Conservation (phyloP, 2,329 filamentous ascomycete genomes). For the Phialophora tarda region DNA sequence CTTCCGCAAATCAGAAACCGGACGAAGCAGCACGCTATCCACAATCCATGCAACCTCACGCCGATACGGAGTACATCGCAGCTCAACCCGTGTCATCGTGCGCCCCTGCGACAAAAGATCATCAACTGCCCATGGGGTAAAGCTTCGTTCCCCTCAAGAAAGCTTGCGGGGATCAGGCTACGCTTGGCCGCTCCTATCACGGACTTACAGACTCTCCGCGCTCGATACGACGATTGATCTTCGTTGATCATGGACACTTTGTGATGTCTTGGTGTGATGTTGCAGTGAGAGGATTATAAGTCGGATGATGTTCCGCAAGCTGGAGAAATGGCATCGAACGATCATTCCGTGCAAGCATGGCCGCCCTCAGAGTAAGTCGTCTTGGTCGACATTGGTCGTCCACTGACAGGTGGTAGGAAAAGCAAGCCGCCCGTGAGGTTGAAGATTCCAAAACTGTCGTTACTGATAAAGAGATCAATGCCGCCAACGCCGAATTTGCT, state of each 20-base stretch:
- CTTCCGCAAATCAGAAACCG: slow-evolving; percentile 1
- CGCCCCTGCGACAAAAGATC: slow-evolving; percentile 6
- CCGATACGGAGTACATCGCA: background rate
- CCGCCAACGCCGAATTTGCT: slow-evolving; percentile 19
- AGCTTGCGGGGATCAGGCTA: slow-evolving; percentile 15
- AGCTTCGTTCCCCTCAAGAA: slow-evolving; percentile 7
- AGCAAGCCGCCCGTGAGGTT: slow-evolving; percentile 5
- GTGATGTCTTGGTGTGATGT: slow-evolving; percentile 1
- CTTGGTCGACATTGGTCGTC: background rate
- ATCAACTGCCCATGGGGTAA: background rate
- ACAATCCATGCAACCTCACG: slow-evolving; percentile 10
- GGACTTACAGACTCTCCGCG: slow-evolving; percentile 8
- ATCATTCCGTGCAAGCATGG: slow-evolving; percentile 5
- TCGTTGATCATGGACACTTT: background rate
- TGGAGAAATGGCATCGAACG: background rate
- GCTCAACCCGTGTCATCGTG: slow-evolving; percentile 5
- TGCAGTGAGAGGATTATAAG: slow-evolving; percentile 5
- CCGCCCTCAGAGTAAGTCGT: slow-evolving; percentile 8
- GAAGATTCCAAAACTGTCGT: slow-evolving; percentile 83
- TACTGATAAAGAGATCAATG: slow-evolving; percentile 87
- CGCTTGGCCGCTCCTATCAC: slow-evolving; percentile 5
- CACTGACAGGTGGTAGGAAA: slow-evolving; percentile 13
- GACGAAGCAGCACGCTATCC: background rate
- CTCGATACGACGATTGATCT: slow-evolving; percentile 9
- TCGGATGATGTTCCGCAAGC: background rate